Conservation (phyloP, 768 basidiomycete species). For the Kwoniella pini region DNA sequence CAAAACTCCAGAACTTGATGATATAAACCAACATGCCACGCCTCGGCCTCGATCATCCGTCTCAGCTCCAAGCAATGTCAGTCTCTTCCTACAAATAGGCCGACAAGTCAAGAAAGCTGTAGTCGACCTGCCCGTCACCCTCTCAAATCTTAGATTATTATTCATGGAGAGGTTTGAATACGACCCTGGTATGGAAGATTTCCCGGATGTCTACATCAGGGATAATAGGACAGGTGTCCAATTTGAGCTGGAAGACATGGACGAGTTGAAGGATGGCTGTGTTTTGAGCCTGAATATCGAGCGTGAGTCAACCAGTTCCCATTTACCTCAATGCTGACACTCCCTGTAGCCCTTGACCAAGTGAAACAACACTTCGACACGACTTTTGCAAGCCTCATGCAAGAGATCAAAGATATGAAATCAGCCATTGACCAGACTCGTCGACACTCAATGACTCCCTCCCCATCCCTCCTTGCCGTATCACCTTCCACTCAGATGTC, state of each 20-base stretch:
- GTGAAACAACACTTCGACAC: constrained; percentile 97
- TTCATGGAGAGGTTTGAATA: constrained; percentile 96
- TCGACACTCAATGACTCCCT: constrained; percentile 59
- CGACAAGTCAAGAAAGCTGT: constrained; percentile 83
- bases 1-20: constrained; percentile 34
- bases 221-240: constrained; percentile 89
- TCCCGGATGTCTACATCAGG: constrained; percentile 91
- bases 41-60: constrained; percentile 14
- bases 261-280: constrained; percentile 85
- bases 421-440: constrained; percentile 62
- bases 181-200: constrained; percentile 87
- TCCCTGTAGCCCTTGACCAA: constrained; percentile 93
- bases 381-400: constrained; percentile 79
- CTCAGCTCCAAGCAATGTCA: constrained; percentile 56
- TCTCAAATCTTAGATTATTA: constrained; percentile 74
- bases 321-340: too few relatives aligned
- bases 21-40: constrained; percentile 18
- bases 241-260: constrained; percentile 92
- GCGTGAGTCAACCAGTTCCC: constrained; percentile 75
- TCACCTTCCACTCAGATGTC: constrained; percentile 61
- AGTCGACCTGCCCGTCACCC: constrained; percentile 67
- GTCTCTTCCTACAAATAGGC: constrained; percentile 85
- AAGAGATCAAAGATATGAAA: constrained; percentile 87
- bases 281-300: constrained; percentile 91
- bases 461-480: constrained; percentile 24